phyloP scores from a whole-genome alignment of 495 filamentous ascomycete species.

The Elasticomyces elasticus region DNA sequence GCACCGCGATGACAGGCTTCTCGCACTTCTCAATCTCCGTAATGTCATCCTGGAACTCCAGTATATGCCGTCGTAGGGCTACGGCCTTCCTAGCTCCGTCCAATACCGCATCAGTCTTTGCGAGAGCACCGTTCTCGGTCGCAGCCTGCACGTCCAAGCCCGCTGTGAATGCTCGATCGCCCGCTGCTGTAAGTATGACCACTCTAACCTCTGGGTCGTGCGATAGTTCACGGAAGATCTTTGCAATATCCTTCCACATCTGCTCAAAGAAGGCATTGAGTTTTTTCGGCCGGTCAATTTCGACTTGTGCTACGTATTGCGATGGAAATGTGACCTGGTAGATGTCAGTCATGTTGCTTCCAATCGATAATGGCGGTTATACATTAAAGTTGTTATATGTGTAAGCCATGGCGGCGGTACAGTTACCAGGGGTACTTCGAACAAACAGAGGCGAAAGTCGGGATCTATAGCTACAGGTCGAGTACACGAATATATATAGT shows the following conservation, averaged over 20 bases:
- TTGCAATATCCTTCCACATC: conserved; percentile 80
- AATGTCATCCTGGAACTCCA: conserved; percentile 70
- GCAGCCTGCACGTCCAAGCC: conserved; percentile 64
- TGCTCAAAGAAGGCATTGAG: conserved; percentile 79
- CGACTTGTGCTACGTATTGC: conserved; percentile 75
- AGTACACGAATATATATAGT: too few species aligned
- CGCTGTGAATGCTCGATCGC: conserved; percentile 73
- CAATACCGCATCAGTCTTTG: neutral
- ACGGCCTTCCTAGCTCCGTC: conserved; percentile 63
- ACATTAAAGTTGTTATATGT: too few species aligned
- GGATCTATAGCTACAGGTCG: too few species aligned
- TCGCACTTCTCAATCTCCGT: conserved; percentile 70
- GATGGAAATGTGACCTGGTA: conserved; percentile 67
- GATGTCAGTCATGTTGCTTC: conserved; percentile 40
- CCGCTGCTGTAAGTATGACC: conserved; percentile 74
- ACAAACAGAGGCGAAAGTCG: too few species aligned
- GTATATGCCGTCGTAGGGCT: conserved; percentile 54
- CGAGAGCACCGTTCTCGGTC: conserved; percentile 20
- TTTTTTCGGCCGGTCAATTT: conserved; percentile 84
- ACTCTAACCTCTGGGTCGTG: conserved; percentile 60
- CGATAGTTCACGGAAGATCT: conserved; percentile 66
- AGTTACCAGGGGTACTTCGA: too few species aligned
- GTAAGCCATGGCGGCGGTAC: too few species aligned
- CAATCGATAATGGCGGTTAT: too few species aligned
- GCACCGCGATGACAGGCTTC: conserved; percentile 77